Conservation (phyloP, 495 filamentous ascomycete genomes). For the Penicillium parvum region DNA sequence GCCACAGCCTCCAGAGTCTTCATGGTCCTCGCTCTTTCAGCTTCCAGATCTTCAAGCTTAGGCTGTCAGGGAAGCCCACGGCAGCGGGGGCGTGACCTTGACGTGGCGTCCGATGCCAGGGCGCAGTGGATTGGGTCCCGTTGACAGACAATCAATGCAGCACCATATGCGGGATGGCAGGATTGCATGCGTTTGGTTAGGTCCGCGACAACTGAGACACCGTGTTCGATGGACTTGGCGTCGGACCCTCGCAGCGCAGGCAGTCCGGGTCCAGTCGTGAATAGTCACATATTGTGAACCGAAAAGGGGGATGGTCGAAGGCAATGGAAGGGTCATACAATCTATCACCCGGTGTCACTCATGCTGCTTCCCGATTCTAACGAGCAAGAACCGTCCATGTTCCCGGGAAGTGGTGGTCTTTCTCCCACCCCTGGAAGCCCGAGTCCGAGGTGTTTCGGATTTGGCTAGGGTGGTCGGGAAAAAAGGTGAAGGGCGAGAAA, state of each 20-base stretch:
- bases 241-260: slow-evolving; percentile 25
- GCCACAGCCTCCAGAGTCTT: slow-evolving; percentile 12
- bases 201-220: slow-evolving; percentile 24
- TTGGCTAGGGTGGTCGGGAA: slow-evolving; percentile 8
- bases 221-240: slow-evolving; percentile 20
- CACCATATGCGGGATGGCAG: slow-evolving; percentile 29
- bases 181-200: slow-evolving; percentile 32
- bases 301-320: slow-evolving; percentile 17
- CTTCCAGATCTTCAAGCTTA: slow-evolving; percentile 13
- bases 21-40: too few species aligned
- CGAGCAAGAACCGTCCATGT: slow-evolving; percentile 8
- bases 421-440: slow-evolving; percentile 6
- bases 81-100: slow-evolving; percentile 17
- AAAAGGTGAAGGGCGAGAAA: not conserved
- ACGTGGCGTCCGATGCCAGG: slow-evolving; percentile 21
- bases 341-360: slow-evolving; percentile 26
- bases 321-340: slow-evolving; percentile 14
- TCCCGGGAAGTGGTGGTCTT: slow-evolving; percentile 2
- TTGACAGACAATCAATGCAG: slow-evolving; percentile 26
- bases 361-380: slow-evolving; percentile 23
- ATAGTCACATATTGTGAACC: slow-evolving; percentile 21
- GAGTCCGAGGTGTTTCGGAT: slow-evolving; percentile 23
- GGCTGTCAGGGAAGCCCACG: slow-evolving; percentile 15
- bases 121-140: slow-evolving; percentile 17
- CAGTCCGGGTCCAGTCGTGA: too few species aligned